Percentiles rank a stretch among this genome's conserved stretches.
Conservation (phyloP, 164 flowering plant genomes). For the Cinnamomum chago region DNA sequence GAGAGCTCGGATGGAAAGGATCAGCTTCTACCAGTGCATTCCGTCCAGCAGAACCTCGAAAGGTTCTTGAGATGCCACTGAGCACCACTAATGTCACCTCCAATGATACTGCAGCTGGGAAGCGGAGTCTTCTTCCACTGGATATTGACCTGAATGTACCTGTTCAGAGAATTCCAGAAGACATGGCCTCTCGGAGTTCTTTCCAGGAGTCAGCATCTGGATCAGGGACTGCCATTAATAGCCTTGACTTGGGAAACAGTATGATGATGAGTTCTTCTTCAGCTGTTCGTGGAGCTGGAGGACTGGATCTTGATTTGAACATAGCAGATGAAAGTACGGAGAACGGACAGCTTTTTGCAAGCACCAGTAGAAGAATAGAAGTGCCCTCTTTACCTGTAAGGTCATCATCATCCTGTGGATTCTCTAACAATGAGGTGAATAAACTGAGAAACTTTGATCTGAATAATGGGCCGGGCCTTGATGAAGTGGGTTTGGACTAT, state of each 20-base stretch:
- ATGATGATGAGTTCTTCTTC: conserved; percentile 20
- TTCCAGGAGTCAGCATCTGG: not conserved
- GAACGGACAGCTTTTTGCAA: conserved; percentile 21
- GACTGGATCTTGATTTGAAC: conserved; percentile 87
- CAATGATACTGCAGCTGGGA: conserved; percentile 31
- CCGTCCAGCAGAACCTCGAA: conserved; percentile 91
- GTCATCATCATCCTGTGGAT: conserved; percentile 30
- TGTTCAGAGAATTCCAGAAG: conserved; percentile 64
- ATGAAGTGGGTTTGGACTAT: conserved; percentile 46
- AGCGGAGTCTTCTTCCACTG: conserved; percentile 45
- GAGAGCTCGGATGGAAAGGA: conserved; percentile 88
- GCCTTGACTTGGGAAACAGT: not conserved
- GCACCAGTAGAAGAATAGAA: conserved; percentile 28
- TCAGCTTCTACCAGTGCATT: conserved; percentile 98
- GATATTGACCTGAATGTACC: conserved; percentile 83
- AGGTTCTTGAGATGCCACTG: conserved; percentile 35
- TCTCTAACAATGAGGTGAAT: conserved; percentile 40
- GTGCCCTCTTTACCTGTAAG: conserved; percentile 22
- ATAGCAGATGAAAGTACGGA: conserved; percentile 61
- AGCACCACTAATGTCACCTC: conserved; percentile 12
- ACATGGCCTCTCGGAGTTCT: conserved; percentile 18
- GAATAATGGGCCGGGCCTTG: conserved; percentile 73
- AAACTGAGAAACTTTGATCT: conserved; percentile 68
- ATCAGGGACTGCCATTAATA: not conserved
- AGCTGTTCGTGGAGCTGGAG: conserved; percentile 46